These are phyloP conservation scores for Fusarium dlaminii DNA, from an alignment of 2,329 filamentous ascomycete species.

Conservation along the genomic window DNA sequence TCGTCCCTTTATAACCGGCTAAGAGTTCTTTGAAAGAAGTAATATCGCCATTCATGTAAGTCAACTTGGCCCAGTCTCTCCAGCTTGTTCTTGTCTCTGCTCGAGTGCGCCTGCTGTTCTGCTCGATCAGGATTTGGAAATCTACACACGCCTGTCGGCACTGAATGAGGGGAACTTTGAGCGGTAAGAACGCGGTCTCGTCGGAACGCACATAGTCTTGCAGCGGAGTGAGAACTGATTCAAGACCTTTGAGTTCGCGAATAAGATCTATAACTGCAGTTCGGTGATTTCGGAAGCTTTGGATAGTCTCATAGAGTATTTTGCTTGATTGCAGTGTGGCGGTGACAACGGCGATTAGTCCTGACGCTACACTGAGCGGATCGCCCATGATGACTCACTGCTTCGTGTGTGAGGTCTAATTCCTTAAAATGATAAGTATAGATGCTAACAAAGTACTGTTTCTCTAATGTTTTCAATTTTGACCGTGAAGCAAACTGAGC, in stretches of 20 bases:
- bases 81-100: constrained; percentile 37
- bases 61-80: constrained; percentile 56
- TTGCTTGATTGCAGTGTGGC: constrained; percentile 29
- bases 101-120: constrained; percentile 38
- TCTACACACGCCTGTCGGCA: constrained; percentile 55
- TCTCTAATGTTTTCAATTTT: not conserved
- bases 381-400: not conserved
- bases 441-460: not conserved
- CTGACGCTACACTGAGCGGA: constrained; percentile 4
- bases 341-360: constrained; percentile 20
- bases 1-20: constrained; percentile 51
- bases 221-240: not conserved
- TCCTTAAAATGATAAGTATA: not conserved
- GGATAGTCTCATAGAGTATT: constrained; percentile 28
- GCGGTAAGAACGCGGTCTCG: constrained; percentile 20
- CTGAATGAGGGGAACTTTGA: constrained; percentile 49
- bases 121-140: constrained; percentile 49
- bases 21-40: constrained; percentile 51
- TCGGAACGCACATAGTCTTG: constrained; percentile 5
- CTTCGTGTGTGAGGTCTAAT: not conserved
- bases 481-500: not conserved
- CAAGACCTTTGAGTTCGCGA: constrained; percentile 10
- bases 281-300: constrained; percentile 28
- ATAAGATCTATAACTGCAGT: constrained; percentile 9
- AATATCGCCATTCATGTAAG: constrained; percentile 56